These are phyloP conservation scores for Trichophyton benhamiae DNA, from an alignment of 2,329 filamentous ascomycete genomes.

Conservation along the genomic window DNA sequence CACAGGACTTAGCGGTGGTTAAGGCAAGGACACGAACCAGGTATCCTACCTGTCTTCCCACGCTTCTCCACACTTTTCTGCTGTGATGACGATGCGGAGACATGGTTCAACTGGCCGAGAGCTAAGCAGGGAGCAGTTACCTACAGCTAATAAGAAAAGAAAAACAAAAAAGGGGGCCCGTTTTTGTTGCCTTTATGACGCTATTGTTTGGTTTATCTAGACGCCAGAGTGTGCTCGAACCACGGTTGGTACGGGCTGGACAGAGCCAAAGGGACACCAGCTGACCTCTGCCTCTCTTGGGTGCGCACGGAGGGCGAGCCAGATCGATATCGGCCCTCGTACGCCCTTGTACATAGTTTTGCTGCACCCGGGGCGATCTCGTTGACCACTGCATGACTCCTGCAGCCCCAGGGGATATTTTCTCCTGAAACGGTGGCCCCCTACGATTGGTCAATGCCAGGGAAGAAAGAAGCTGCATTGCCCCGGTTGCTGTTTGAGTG, in stretches of 20 bases:
- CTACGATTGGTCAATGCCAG: neutral
- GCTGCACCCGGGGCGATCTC: neutral
- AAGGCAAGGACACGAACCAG: neutral
- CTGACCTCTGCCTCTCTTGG: neutral
- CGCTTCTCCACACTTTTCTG: neutral
- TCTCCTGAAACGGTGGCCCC: neutral
- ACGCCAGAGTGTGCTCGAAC: neutral
- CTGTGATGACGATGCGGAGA: neutral
- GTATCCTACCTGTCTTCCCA: neutral
- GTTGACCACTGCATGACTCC: neutral
- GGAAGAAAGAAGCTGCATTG: no score
- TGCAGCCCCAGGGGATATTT: neutral
- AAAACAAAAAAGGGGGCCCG: neutral
- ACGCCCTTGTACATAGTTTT: neutral
- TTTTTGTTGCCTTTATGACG: conserved; percentile 1
- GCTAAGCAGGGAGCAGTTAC: no score
- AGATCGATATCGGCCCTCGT: neutral
- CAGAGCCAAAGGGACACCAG: neutral
- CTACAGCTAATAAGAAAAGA: neutral
- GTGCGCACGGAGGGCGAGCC: neutral
- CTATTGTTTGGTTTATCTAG: neutral
- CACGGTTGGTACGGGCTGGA: neutral
- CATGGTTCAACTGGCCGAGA: neutral
- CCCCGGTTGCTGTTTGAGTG: no score
- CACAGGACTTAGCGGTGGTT: no score